Evolutionary conservation across 108 stramenopile species (phyloP), one percentile per base, ranked within the genome.

Genomic region (Pseudonitzschia multiseries): DNA sequence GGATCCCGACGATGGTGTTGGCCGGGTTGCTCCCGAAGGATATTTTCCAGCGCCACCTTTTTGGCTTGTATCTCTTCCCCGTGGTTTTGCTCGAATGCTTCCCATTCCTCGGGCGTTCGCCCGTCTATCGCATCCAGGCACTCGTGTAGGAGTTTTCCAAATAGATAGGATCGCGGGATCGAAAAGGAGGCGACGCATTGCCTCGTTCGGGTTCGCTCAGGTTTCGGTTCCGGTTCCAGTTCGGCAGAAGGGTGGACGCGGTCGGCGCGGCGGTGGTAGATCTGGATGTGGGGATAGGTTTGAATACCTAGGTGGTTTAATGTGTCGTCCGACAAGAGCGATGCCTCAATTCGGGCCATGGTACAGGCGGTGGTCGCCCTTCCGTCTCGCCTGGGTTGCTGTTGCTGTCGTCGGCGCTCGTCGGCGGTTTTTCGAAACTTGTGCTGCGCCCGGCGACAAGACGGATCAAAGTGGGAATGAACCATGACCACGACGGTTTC

Each of bases 151-250:
- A 56, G 22, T 54, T 28, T 56, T 32, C 31, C 27, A 36, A 70
- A 70, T 1, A 54, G 51, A 56, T 14, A 70, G 27, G 69, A 53
- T 33, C 53, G 69, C 9, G 69, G 69, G 29, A 70, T 36, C 14
- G 69, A 70, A 48, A 70, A 70, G 15, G 69, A 70, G 22, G 69
- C 69, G 14, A 57, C 69, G 53, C 69, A 70, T 32, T 50, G 17
- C 20, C 24, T 56, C 5, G 54, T 10, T 36, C 36, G 6, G 2
- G 2, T 36, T 36, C 36, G 4, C 6, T 36, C 6, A 6, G 36
- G 4, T 36, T 36, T 36, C n/a, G n/a, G 36, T 6, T 36, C 36
- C 36, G 36, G 6, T 36, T 36, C 36, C 4, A 6, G 36, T 36
- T 36, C 36, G 36, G 2, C 36, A 6, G 36, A 6, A 6, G 36